Percentiles rank a stretch among this genome's conserved stretches.
These are phyloP conservation scores for Raffaelea ambrosiae DNA, from an alignment of 2,329 filamentous ascomycete species.

Conservation along the genomic window DNA sequence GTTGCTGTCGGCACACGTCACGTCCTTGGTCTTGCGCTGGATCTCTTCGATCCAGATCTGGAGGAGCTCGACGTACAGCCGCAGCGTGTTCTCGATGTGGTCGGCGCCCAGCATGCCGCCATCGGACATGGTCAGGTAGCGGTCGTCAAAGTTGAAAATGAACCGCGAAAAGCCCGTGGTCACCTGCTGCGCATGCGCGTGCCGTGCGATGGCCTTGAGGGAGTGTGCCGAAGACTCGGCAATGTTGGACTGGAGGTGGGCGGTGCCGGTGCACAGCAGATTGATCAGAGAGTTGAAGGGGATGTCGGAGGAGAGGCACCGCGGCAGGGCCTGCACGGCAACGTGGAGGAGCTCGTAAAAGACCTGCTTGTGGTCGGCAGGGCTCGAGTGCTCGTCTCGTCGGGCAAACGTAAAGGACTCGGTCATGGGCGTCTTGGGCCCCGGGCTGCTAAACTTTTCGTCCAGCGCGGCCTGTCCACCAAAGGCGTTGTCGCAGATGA, in stretches of 20 bases:
- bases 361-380: slow-evolving; percentile 77
- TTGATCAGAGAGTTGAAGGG: slow-evolving; percentile 93
- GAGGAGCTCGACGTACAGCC: slow-evolving; percentile 85
- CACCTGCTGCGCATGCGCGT: slow-evolving; percentile 88
- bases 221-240: slow-evolving; percentile 87
- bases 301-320: slow-evolving; percentile 86
- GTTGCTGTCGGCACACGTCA: neutral
- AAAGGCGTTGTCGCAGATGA: slow-evolving; percentile 94
- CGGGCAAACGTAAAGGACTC: slow-evolving; percentile 89
- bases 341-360: slow-evolving; percentile 96
- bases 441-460: slow-evolving; percentile 82
- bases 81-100: slow-evolving; percentile 90
- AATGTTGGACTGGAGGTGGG: slow-evolving; percentile 88
- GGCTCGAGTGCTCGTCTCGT: slow-evolving; percentile 66
- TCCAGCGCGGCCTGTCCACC: slow-evolving; percentile 91
- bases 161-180: slow-evolving; percentile 95
- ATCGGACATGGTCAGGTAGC: slow-evolving; percentile 96
- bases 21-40: slow-evolving; percentile 72
- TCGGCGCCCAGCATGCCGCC: slow-evolving; percentile 90
- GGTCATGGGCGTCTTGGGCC: slow-evolving; percentile 88
- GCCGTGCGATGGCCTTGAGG: slow-evolving; percentile 87
- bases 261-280: slow-evolving; percentile 89
- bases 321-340: slow-evolving; percentile 86
- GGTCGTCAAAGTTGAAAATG: slow-evolving; percentile 97
- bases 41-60: slow-evolving; percentile 99